Conservation (phyloP, 1,284 basidiomycete species). For the Ceratobasidium sp. region DNA sequence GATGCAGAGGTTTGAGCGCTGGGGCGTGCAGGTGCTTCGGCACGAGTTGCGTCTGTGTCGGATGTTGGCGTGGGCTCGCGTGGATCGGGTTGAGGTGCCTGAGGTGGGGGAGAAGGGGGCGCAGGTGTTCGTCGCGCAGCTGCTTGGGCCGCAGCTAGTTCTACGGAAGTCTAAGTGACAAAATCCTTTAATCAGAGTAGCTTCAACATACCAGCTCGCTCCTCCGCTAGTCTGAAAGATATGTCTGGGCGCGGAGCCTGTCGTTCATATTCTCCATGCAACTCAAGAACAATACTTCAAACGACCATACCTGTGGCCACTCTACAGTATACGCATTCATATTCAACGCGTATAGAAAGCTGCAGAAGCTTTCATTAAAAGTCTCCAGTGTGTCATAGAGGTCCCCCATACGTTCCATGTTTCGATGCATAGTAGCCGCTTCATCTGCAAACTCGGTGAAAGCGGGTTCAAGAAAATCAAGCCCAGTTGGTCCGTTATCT, state of each 20-base stretch:
- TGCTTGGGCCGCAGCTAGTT: slow-evolving; percentile 58
- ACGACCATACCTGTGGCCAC: slow-evolving; percentile 81
- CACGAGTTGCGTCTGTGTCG: neutral
- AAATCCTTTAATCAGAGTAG: neutral
- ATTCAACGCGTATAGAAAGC: slow-evolving; percentile 91
- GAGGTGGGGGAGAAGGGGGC: slow-evolving; percentile 37
- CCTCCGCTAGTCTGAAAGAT: slow-evolving; percentile 71
- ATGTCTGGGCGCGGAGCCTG: slow-evolving; percentile 59
- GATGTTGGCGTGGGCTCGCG: slow-evolving; percentile 33
- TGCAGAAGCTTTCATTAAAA: slow-evolving; percentile 95
- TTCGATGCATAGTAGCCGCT: slow-evolving; percentile 80
- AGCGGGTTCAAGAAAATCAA: slow-evolving; percentile 88
- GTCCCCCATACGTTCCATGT: slow-evolving; percentile 77
- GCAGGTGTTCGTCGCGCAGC: slow-evolving; percentile 51
- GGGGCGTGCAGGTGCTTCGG: slow-evolving; percentile 48
- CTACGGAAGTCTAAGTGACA: slow-evolving; percentile 55
- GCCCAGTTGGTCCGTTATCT: slow-evolving; percentile 77
- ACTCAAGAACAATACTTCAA: slow-evolving; percentile 1
- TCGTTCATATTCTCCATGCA: neutral
- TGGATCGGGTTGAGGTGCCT: slow-evolving; percentile 14
- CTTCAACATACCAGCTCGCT: slow-evolving; percentile 68
- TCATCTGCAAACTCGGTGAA: slow-evolving; percentile 91
- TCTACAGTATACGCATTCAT: slow-evolving; percentile 95
- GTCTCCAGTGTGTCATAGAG: slow-evolving; percentile 82
- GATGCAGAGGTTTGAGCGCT: slow-evolving; percentile 49